These are phyloP conservation scores for Setomelanomma holmii DNA, from an alignment of 2,329 filamentous ascomycete species.

Conservation along the genomic window DNA sequence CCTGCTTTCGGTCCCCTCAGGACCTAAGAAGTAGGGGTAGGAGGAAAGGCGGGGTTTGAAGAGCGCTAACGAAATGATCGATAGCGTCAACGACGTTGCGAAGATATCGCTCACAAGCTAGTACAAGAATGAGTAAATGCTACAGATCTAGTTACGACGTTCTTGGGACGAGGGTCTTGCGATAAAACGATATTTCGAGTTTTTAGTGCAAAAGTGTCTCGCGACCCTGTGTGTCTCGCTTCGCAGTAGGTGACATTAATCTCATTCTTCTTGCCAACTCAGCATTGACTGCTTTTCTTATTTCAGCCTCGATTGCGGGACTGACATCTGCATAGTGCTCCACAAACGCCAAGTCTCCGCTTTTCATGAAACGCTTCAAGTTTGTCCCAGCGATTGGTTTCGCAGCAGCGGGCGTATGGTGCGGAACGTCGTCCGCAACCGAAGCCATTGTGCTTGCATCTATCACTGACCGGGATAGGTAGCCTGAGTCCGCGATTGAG, in stretches of 20 bases:
- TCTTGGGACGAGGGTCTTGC: neutral
- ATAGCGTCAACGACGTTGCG: slow-evolving; percentile 1
- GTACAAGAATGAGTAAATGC: neutral
- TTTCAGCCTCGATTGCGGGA: no score
- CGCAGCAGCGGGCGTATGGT: no score
- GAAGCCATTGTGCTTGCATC: no score
- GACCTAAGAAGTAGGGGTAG: neutral
- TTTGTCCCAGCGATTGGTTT: no score
- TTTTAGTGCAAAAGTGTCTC: slow-evolving; percentile 5
- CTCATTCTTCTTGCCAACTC: no score
- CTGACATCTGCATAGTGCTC: no score
- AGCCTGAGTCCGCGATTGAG: no score
- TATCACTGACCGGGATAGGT: no score
- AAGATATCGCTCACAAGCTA: slow-evolving; percentile 1
- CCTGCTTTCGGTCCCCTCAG: neutral
- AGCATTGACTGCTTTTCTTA: no score
- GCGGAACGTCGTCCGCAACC: no score
- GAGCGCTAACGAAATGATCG: neutral
- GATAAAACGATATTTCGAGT: neutral
- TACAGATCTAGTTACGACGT: neutral
- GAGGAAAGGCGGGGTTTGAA: neutral
- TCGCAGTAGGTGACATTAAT: slow-evolving; percentile 3
- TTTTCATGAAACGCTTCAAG: no score
- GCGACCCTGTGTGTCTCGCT: slow-evolving; percentile 1
- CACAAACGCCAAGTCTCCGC: no score